phyloP scores from a whole-genome alignment of 495 filamentous ascomycete species.

The Penicillium salamii region DNA sequence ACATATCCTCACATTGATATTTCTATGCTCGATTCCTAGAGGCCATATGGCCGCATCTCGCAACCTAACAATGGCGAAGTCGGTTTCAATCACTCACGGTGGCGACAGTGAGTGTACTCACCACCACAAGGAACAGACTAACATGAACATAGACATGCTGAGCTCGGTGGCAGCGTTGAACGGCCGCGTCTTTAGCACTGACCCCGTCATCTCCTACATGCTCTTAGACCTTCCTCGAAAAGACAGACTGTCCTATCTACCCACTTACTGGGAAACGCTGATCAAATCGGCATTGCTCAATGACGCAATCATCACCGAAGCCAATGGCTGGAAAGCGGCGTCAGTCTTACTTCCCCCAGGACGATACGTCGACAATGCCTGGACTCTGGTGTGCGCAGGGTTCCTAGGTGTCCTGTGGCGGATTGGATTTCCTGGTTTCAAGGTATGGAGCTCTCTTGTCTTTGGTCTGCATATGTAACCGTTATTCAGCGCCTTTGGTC shows the following conservation, averaged over 20 bases:
- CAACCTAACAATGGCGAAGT: constrained; percentile 13
- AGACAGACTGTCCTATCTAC: constrained; percentile 22
- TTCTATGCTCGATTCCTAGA: background rate
- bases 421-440: constrained; percentile 20
- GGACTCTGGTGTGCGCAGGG: constrained; percentile 21
- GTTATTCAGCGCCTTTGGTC: constrained; percentile 19
- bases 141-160: constrained; percentile 14
- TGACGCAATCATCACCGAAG: constrained; percentile 25
- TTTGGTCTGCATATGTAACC: background rate
- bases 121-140: background rate
- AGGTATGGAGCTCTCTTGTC: constrained; percentile 10
- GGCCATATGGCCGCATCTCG: background rate
- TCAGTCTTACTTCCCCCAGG: constrained; percentile 25
- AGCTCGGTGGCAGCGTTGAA: constrained; percentile 16
- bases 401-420: constrained; percentile 21
- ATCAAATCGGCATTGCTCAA: constrained; percentile 26
- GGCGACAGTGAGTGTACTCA: constrained; percentile 11
- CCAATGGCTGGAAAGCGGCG: constrained; percentile 26
- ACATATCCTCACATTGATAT: background rate
- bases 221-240: constrained; percentile 20
- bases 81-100: constrained; percentile 21
- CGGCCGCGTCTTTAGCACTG: constrained; percentile 21
- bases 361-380: constrained; percentile 15
- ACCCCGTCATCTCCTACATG: constrained; percentile 29
- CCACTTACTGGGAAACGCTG: constrained; percentile 21